Evolutionary conservation across 2,329 filamentous ascomycete species (phyloP), one percentile per base, ranked within the genome.

Genomic region (Penicillium italicum): DNA sequence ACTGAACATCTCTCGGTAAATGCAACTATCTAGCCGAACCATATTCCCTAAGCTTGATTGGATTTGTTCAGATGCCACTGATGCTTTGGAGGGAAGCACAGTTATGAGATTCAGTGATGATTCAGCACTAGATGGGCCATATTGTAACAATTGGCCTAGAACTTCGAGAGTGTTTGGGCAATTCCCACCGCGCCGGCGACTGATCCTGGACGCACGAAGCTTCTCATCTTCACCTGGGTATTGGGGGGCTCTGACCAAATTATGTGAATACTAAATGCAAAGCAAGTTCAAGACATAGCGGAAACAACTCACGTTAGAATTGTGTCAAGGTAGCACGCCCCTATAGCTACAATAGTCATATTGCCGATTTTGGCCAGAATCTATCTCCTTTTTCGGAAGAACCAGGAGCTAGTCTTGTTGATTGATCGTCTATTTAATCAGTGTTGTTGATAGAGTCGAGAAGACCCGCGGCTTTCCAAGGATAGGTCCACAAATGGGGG

Each of bases 201-300:
- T 73, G 52, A 88, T 69, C 24, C 68, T 77, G 2, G 82, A 81
- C 18, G 88, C 87, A 31, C 88, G 85, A 38, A 89, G 77, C 72
- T 91, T 91, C 45, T 84, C 80, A 75, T 92, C 88, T 74, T 91
- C 88, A 7, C 73, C 72, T 1, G 88, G 88, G 67, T 84, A 90
- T 66, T 83, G 75, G 3, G 86, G 60, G 20, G 64, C 67, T 58
- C 66, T 72, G 58, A 24, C 31, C 8, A 24, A 42, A 50, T 38
- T 60, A 18, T 36, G 20, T 54, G 40, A 36, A 45, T 22, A 49
- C 18, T 50, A 40, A 11, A 31, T 5, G 7, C 16, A 24, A 24
- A 31, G 4, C n/a, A n/a, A 30, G 5, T 31, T 31, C 12, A 16
- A 22, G 57, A 45, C 18, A 46, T 22, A 28, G 26, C 45, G 34